phyloP scores from a whole-genome alignment of 257 asterid species.

The Ehretia macrophylla region DNA sequence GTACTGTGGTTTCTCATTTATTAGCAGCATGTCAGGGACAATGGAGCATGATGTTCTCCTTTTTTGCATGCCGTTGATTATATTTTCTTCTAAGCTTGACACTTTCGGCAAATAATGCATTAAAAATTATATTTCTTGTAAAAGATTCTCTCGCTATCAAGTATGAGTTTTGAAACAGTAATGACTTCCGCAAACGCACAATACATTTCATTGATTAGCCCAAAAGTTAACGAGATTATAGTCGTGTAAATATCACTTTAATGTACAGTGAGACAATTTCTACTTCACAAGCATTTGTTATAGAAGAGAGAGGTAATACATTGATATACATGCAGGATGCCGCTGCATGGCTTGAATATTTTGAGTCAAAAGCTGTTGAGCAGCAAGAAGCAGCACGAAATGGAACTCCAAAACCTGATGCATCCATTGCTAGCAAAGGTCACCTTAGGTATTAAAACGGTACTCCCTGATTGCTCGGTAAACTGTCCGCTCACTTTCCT shows the following conservation, averaged over 20 bases:
- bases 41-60: no score
- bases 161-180: no score
- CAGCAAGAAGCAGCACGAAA: conserved; percentile 97
- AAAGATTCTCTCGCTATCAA: no score
- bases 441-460: conserved; percentile 84
- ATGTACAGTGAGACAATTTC: neutral
- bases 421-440: conserved; percentile 98
- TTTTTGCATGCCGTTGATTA: no score
- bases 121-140: no score
- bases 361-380: conserved; percentile 95
- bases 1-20: no score
- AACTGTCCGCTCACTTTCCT: conserved; percentile 17
- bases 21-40: no score
- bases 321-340: conserved; percentile 72
- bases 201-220: neutral
- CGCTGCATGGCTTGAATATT: conserved; percentile 99
- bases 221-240: neutral
- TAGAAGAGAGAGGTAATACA: conserved; percentile 1
- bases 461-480: conserved; percentile 38
- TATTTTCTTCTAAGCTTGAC: no score
- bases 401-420: conserved; percentile 97
- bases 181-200: neutral
- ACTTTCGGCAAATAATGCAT: no score
- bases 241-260: neutral
- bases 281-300: neutral